Evolutionary conservation across 345 rosid genomes (phyloP), one percentile per base, ranked within the genome.

Genomic region (Barbarea vulgaris): DNA sequence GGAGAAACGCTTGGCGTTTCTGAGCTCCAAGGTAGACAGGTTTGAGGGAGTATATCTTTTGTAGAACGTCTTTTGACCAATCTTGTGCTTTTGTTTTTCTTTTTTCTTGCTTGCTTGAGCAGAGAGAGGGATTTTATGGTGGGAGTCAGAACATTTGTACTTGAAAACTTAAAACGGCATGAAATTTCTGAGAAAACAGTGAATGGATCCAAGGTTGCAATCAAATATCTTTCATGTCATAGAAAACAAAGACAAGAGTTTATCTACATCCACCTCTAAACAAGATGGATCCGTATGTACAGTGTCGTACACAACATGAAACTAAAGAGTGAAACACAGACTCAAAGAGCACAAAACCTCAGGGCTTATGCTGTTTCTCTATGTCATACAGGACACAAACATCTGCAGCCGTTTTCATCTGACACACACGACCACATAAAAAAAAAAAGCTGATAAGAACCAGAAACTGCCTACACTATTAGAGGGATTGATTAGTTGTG

Each of bases 341-440:
- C 56, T 55, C 66, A 25, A 27, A 34, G 59, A n/a, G 55, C 33
- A 22, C 36, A 24, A 41, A 9, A 24, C 34, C 64, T 63, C 70
- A 86, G 10, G 77, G 69, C 73, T 79, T 81, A 61, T 78, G 84
- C 75, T 89, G 89, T 74, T 81, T 93, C 81, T 85, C 85, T 54
- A 83, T 86, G 78, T 93, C 98, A 66, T 85, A 81, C 69, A 88
- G 84, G 67, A 93, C 96, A 62, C 97, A 89, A 25, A 82, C 72
- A 63, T 93, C 97, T n/a, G 98, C 96, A 7, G 97, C 98, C 5
- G 96, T 91, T 88, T 91, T 93, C 91, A 93, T 81, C 98, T 93
- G 91, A 54, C 79, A 63, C 52, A 69, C 41, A 0, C 22, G 12
- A 57, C 41, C 61, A 61, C 5, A 73, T 9, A 55, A 17, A 24